phyloP scores from a whole-genome alignment of 805 yeast genomes.

The baker's yeast (Saccharomyces cerevisiae) region DNA sequence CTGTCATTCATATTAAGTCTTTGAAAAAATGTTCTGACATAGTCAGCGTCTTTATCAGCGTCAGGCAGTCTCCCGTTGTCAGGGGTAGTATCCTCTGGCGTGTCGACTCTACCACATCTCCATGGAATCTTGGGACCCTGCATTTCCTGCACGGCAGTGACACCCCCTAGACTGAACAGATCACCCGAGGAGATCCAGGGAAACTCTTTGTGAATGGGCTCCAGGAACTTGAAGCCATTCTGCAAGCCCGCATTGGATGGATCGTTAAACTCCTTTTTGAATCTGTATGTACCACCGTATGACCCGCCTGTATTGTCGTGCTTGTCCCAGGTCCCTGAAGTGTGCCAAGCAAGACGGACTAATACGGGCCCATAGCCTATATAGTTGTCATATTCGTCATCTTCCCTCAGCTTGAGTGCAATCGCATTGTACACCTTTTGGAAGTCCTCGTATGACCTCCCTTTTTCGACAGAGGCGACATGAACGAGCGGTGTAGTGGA shows the following conservation, averaged over 20 bases:
- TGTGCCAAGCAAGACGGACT: constrained; percentile 80
- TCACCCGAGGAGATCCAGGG: constrained; percentile 76
- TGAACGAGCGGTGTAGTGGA: constrained; percentile 33
- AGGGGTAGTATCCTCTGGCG: constrained; percentile 42
- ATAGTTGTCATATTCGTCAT: constrained; percentile 53
- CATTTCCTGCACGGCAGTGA: constrained; percentile 66
- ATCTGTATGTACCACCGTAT: constrained; percentile 62
- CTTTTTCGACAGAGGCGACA: constrained; percentile 29
- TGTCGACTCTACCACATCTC: constrained; percentile 75
- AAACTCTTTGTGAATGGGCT: constrained; percentile 44
- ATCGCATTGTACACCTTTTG: constrained; percentile 64
- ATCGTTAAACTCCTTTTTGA: constrained; percentile 42
- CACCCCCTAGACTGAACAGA: constrained; percentile 72
- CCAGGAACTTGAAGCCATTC: constrained; percentile 47
- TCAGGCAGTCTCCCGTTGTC: constrained; percentile 68
- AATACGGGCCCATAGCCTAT: constrained; percentile 70
- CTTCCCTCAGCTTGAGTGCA: constrained; percentile 51
- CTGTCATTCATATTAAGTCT: constrained; percentile 62
- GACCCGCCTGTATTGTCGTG: constrained; percentile 55
- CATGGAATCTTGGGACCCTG: constrained; percentile 74
- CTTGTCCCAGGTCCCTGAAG: constrained; percentile 71
- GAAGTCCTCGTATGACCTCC: constrained; percentile 39
- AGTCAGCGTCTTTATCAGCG: constrained; percentile 56
- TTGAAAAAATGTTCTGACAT: constrained; percentile 54
- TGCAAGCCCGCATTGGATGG: constrained; percentile 58